Percentiles rank a stretch among this genome's conserved stretches.
Evolutionary conservation across 2,329 filamentous ascomycete species (phyloP).

Genomic region (Fusarium sp.): DNA sequence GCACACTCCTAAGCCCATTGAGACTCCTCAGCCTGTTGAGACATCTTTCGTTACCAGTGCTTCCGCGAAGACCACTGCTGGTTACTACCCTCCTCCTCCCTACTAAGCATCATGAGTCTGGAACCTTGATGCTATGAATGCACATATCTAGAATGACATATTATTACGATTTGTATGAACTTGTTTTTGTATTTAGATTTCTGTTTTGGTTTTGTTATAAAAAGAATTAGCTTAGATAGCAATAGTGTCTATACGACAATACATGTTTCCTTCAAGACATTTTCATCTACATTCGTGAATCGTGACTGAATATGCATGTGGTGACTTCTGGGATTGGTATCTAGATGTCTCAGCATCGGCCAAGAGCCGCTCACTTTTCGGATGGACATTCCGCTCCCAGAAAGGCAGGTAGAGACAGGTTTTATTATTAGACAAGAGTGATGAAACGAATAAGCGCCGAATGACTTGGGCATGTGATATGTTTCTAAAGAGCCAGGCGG

Average conservation of each 20-base stretch:
- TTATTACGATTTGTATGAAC: slow-evolving; percentile 22
- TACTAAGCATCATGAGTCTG: slow-evolving; percentile 25
- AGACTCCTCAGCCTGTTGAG: background rate
- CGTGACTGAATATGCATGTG: background rate
- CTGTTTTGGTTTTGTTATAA: slow-evolving; percentile 4
- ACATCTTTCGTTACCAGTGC: background rate
- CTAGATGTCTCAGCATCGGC: background rate
- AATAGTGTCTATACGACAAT: slow-evolving; percentile 24
- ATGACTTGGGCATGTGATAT: background rate
- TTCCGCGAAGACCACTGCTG: slow-evolving; percentile 10
- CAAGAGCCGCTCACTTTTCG: background rate
- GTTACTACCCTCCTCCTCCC: slow-evolving; percentile 16
- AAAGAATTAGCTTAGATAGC: slow-evolving; percentile 25
- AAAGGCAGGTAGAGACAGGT: background rate
- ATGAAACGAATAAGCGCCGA: background rate
- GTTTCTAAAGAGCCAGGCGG: background rate
- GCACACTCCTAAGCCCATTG: slow-evolving; percentile 3
- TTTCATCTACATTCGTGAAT: background rate
- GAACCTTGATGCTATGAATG: slow-evolving; percentile 15
- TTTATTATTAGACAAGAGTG: background rate
- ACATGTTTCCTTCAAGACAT: slow-evolving; percentile 11
- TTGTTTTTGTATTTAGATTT: slow-evolving; percentile 25
- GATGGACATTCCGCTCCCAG: background rate
- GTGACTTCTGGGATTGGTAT: background rate
- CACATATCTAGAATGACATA: slow-evolving; percentile 22